Evolutionary conservation across 176 grass and related monocot species (phyloP).

Genomic region (Triticum monococcum): DNA sequence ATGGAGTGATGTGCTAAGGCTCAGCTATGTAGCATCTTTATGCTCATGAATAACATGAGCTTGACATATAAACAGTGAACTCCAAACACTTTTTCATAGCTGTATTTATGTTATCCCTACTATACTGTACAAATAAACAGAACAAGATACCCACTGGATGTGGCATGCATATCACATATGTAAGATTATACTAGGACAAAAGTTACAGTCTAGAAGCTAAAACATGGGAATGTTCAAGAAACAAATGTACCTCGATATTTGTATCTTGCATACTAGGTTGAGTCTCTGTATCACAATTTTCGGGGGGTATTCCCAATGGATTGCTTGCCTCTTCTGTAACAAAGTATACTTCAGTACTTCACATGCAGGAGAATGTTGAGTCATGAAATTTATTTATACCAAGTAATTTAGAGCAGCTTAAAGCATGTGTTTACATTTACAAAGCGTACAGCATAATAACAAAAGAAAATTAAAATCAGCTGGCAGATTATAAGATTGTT

Average conservation of each 20-base stretch:
- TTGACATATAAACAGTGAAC: constrained; percentile 9
- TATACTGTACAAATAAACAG: constrained; percentile 5
- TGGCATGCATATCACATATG: constrained; percentile 18
- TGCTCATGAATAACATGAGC: background rate
- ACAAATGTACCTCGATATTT: constrained; percentile 45
- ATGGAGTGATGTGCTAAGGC: constrained; percentile 10
- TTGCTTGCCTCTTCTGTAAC: constrained; percentile 36
- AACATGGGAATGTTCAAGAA: constrained; percentile 5
- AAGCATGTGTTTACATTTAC: background rate
- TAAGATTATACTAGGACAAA: background rate
- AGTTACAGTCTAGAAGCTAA: constrained; percentile 10
- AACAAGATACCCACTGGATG: background rate
- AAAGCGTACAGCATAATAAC: constrained; percentile 10
- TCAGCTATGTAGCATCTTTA: background rate
- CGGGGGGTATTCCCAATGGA: constrained; percentile 18
- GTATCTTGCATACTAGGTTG: constrained; percentile 30
- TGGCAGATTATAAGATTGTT: constrained; percentile 6
- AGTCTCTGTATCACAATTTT: constrained; percentile 29
- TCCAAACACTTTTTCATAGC: background rate
- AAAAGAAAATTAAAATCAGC: constrained; percentile 7
- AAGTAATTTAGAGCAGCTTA: constrained; percentile 15
- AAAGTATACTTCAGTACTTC: constrained; percentile 34
- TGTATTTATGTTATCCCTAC: background rate
- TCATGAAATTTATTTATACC: background rate
- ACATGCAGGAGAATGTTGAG: background rate